Base-by-base conservation (phyloP, 352 stramenopile species). In the Thraustochytrium sp. region DNA sequence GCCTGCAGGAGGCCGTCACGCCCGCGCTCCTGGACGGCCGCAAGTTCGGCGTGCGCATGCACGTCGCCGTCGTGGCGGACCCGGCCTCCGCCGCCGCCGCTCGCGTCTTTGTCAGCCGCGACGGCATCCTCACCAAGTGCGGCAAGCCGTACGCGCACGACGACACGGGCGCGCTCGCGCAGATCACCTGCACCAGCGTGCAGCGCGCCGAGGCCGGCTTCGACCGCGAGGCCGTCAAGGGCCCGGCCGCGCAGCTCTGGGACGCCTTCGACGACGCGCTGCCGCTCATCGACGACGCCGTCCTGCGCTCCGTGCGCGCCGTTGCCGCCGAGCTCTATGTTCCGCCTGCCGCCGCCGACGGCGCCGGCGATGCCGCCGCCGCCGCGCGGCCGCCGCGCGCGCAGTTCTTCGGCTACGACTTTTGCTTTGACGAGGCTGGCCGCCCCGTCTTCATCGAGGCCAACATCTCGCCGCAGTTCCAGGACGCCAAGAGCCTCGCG, bases 41-140 rank as follows among this genome's bases (percentile, higher is more conserved):
- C 46, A 80, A 80, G 53, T 80, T 80, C 76, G 68, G 68, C n/a
- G 68, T 80, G 18, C 68, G 68, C 49, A 64, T 80, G 48, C 68
- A 80, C 53, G 68, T 80, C 38, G 9, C 76, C 29, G 68, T 80
- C 18, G 49, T 48, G 53, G 26, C 23, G 11, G 2, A 1, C 16
- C 18, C 31, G 8, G 48, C 37, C 36, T 5, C 5, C 23, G 31
- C 11, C 0, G 37, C 23, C 16, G 31, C 68, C 8, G 18, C 76
- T 5, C 34, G 31, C 11, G 68, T 80, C n/a, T 48, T 65, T 36
- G 31, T 75, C 0, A 55, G 68, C 49, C 48, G 40, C 11, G 68
- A 80, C 49, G 68, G 68, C 48, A 80, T 80, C 42, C 51, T 80
- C 5, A 80, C 68, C 23, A 80, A 80, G 44, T 80, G 68, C 68